These are phyloP conservation scores for Zygotorulaspora florentina DNA, from an alignment of 805 yeast genomes.

Conservation along the genomic window DNA sequence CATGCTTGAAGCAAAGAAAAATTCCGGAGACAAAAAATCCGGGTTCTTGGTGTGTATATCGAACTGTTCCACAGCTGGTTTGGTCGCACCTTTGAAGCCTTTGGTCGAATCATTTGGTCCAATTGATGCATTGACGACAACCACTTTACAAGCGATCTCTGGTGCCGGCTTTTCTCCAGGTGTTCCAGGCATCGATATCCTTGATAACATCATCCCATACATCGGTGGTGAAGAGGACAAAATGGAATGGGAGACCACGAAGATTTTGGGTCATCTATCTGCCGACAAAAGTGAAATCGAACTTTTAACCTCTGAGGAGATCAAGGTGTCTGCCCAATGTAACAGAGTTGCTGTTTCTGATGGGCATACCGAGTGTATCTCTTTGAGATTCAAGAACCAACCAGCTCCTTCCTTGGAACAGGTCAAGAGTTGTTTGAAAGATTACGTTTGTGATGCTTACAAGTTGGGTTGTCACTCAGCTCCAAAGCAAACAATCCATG, in stretches of 20 bases:
- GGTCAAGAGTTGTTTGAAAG: slow-evolving; percentile 63
- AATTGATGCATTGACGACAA: slow-evolving; percentile 75
- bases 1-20: slow-evolving; percentile 57
- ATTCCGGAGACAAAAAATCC: slow-evolving; percentile 53
- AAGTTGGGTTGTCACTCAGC: slow-evolving; percentile 83
- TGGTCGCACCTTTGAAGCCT: slow-evolving; percentile 96
- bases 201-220: slow-evolving; percentile 92
- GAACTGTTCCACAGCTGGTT: slow-evolving; percentile 97
- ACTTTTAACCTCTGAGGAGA: slow-evolving; percentile 58
- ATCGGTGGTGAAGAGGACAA: slow-evolving; percentile 97
- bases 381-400: slow-evolving; percentile 73
- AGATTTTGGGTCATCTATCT: slow-evolving; percentile 71
- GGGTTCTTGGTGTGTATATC: slow-evolving; percentile 94
- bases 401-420: slow-evolving; percentile 84
- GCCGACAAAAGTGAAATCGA: slow-evolving; percentile 51
- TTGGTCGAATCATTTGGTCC: slow-evolving; percentile 88
- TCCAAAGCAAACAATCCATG: slow-evolving; percentile 88
- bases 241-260: slow-evolving; percentile 97
- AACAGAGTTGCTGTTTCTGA: slow-evolving; percentile 96
- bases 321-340: slow-evolving; percentile 92
- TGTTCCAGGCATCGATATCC: slow-evolving; percentile 88
- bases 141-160: slow-evolving; percentile 95
- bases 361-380: slow-evolving; percentile 95
- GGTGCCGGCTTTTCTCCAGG: slow-evolving; percentile 99
- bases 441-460: slow-evolving; percentile 80